phyloP scores from a whole-genome alignment of 2,329 filamentous ascomycete genomes.

The Annulohypoxylon truncatum region DNA sequence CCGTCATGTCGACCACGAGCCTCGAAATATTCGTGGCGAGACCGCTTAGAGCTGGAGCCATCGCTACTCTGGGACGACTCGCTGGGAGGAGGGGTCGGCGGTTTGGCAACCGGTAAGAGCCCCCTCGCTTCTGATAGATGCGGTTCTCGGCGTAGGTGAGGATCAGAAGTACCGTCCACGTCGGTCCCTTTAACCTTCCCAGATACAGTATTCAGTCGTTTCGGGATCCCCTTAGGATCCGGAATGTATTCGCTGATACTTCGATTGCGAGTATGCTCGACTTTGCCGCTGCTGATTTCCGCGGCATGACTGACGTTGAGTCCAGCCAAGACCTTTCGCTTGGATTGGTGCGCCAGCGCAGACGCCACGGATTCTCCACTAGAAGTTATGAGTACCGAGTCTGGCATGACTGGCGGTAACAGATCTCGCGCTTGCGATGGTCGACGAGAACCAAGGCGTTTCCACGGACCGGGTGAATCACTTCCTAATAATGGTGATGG shows the following conservation, averaged over 20 bases:
- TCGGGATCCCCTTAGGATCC: constrained; percentile 74
- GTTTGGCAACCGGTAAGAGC: constrained; percentile 71
- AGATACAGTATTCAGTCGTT: constrained; percentile 79
- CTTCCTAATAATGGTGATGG: constrained; percentile 77
- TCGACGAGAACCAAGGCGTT: constrained; percentile 61
- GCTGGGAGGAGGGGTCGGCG: constrained; percentile 85
- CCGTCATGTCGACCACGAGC: constrained; percentile 73
- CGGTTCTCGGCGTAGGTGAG: constrained; percentile 76
- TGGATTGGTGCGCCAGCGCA: constrained; percentile 63
- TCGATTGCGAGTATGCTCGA: constrained; percentile 74
- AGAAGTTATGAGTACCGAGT: constrained; percentile 62
- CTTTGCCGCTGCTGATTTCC: constrained; percentile 46
- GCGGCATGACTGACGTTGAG: constrained; percentile 53
- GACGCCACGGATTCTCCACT: constrained; percentile 65
- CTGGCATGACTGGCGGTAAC: constrained; percentile 52
- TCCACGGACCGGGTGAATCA: constrained; percentile 76
- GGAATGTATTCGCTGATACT: constrained; percentile 91
- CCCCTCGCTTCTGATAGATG: constrained; percentile 84
- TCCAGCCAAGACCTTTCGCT: constrained; percentile 67
- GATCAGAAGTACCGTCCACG: constrained; percentile 53
- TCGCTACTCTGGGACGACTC: constrained; percentile 69
- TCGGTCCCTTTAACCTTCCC: constrained; percentile 61
- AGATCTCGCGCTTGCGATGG: constrained; percentile 60
- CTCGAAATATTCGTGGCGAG: constrained; percentile 73
- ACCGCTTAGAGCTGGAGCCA: constrained; percentile 56